Conservation (phyloP, 805 yeast species). For the Middelhovenomyces tepae region DNA sequence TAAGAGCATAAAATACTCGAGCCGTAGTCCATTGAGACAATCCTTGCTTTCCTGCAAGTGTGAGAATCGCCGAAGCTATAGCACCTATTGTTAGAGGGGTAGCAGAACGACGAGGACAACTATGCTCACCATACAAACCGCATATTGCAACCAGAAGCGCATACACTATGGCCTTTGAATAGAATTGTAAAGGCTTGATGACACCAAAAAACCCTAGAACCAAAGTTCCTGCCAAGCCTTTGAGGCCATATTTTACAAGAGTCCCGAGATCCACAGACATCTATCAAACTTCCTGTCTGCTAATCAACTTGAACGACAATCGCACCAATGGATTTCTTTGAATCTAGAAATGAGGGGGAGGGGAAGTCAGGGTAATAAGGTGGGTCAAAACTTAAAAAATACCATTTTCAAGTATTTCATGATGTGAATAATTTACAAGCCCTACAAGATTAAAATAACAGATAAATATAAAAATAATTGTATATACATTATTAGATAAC, state of each 20-base stretch:
- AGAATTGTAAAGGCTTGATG: conserved; percentile 28
- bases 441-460: no score
- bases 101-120: background rate
- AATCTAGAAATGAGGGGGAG: no score
- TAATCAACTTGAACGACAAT: no score
- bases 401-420: no score
- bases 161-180: conserved; percentile 24
- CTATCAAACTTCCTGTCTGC: no score
- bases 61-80: conserved; percentile 56
- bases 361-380: no score
- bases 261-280: conserved; percentile 4
- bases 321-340: no score
- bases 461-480: no score
- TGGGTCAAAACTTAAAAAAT: no score
- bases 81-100: conserved; percentile 43
- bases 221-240: conserved; percentile 12
- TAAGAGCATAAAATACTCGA: conserved; percentile 58
- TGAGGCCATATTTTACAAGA: conserved; percentile 7
- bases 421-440: no score
- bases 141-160: conserved; percentile 21
- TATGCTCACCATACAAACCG: conserved; percentile 25
- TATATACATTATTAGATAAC: no score
- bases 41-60: conserved; percentile 64
- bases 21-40: conserved; percentile 89
- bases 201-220: conserved; percentile 25